Evolutionary conservation across 352 stramenopile species (phyloP).

Genomic region (Blastocystis sp.): DNA sequence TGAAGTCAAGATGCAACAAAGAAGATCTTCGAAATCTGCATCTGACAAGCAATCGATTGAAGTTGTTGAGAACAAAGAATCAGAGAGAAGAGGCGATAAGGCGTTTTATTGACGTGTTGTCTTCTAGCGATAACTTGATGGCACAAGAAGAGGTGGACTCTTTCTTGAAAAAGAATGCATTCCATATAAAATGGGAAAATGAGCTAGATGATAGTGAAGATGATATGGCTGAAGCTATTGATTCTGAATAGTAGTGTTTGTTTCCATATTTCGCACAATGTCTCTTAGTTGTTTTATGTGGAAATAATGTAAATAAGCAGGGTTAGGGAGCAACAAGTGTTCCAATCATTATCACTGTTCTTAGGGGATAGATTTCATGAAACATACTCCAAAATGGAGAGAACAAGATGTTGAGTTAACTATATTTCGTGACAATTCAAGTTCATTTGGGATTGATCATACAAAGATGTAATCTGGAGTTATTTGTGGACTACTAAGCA

Average conservation of each 20-base stretch:
- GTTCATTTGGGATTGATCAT: too few species aligned
- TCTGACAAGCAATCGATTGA: constrained; percentile 15
- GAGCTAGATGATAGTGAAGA: neutral
- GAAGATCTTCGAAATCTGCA: constrained; percentile 52
- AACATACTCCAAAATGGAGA: too few species aligned
- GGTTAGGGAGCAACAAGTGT: too few species aligned
- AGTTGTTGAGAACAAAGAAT: constrained; percentile 49
- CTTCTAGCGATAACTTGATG: constrained; percentile 45
- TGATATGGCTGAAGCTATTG: neutral
- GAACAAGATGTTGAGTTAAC: too few species aligned
- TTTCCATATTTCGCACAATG: neutral
- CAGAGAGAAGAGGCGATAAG: constrained; percentile 20
- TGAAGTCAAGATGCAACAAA: constrained; percentile 54
- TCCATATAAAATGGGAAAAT: neutral
- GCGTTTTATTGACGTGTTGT: constrained; percentile 26
- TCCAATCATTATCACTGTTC: too few species aligned
- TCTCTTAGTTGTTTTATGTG: too few species aligned
- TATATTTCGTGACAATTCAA: too few species aligned
- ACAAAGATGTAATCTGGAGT: too few species aligned
- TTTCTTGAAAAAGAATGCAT: constrained; percentile 46
- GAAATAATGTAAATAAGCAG: too few species aligned
- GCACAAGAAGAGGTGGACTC: neutral
- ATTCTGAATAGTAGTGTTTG: neutral
- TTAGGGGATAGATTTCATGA: too few species aligned
- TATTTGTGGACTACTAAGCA: too few species aligned